phyloP scores from a whole-genome alignment of 495 filamentous ascomycete species.

The Neurospora sp. region DNA sequence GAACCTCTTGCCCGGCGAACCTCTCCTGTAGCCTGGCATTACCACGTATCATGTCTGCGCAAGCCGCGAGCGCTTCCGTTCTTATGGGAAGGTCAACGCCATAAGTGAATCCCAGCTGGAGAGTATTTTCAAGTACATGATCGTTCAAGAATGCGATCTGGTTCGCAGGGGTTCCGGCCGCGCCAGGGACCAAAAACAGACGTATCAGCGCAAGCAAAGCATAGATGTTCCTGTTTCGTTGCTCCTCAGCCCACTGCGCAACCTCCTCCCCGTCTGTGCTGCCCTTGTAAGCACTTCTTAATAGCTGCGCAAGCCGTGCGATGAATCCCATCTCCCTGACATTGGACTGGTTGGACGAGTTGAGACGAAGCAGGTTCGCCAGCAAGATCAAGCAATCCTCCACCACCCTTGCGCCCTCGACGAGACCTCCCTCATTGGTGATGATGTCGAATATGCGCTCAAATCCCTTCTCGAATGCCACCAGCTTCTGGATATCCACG shows the following conservation, averaged over 20 bases:
- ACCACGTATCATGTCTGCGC: constrained; percentile 78
- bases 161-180: constrained; percentile 69
- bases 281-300: constrained; percentile 51
- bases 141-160: constrained; percentile 70
- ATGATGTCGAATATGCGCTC: constrained; percentile 77
- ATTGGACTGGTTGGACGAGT: constrained; percentile 84
- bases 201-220: constrained; percentile 77
- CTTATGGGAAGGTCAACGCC: constrained; percentile 65
- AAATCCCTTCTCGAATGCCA: constrained; percentile 91
- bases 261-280: constrained; percentile 50
- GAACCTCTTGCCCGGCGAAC: constrained; percentile 76
- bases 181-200: constrained; percentile 73
- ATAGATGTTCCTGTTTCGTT: constrained; percentile 86
- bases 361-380: constrained; percentile 81
- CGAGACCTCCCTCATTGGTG: constrained; percentile 67
- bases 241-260: constrained; percentile 61
- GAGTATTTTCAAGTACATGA: constrained; percentile 68
- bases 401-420: constrained; percentile 77
- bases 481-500: constrained; percentile 74
- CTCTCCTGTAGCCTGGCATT: constrained; percentile 71
- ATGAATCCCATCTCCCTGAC: constrained; percentile 88
- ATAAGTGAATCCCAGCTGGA: constrained; percentile 76
- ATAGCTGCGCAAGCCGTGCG: constrained; percentile 57
- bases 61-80: constrained; percentile 74
- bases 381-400: constrained; percentile 93